Percentiles rank a stretch among this genome's conserved stretches.
Conservation (phyloP, 2,329 filamentous ascomycete genomes). For the Aspergillus sp. region DNA sequence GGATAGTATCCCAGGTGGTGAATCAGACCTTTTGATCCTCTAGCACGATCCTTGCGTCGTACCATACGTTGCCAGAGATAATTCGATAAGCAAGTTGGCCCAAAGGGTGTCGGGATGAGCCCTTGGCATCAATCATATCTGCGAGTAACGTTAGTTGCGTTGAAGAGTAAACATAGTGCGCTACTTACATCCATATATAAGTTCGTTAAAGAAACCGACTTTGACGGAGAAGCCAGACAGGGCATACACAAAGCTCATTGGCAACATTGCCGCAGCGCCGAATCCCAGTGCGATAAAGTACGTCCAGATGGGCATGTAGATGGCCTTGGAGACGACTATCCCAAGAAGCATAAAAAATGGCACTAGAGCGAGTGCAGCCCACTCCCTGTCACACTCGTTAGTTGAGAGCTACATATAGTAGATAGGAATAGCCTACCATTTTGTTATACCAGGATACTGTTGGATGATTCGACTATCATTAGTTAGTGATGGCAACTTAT, state of each 20-base stretch:
- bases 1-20: background rate
- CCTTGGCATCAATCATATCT: conserved; percentile 54
- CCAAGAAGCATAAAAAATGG: conserved; percentile 43
- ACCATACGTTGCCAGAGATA: conserved; percentile 64
- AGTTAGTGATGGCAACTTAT: background rate
- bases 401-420: background rate
- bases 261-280: conserved; percentile 57
- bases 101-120: conserved; percentile 55
- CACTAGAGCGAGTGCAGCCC: conserved; percentile 44
- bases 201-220: conserved; percentile 60
- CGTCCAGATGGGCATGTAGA: conserved; percentile 62
- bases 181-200: conserved; percentile 51
- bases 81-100: conserved; percentile 59
- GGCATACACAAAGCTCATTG: conserved; percentile 60
- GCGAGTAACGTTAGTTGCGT: background rate
- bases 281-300: conserved; percentile 58
- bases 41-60: conserved; percentile 57
- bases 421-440: background rate
- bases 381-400: background rate
- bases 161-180: background rate
- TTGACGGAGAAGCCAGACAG: conserved; percentile 56
- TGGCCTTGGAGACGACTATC: conserved; percentile 49
- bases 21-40: conserved; percentile 55
- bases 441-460: conserved; percentile 47
- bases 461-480: conserved; percentile 46